Evolutionary conservation across 2,329 filamentous ascomycete genomes (phyloP), one percentile per base, ranked within the genome.

Genomic region (Hirsutella rhossiliensis): DNA sequence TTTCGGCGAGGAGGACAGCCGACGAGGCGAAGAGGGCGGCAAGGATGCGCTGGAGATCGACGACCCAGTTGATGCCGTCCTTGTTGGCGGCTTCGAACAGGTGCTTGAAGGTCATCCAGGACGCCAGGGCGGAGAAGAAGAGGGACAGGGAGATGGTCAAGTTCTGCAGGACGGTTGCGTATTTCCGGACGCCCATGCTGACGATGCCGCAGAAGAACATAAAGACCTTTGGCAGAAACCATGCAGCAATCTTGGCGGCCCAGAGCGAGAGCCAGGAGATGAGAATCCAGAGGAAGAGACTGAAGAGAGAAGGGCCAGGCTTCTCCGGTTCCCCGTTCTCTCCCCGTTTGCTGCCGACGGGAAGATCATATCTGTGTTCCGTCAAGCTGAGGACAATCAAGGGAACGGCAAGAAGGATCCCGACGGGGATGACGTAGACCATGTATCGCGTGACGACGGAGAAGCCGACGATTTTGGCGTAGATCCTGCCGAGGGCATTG

Each of bases 1-100:
- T 87, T 62, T 92, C 85, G n/a, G 68, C 78, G 15, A 90, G 72
- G 47, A 86, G 80, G 17, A 90, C 74, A 41, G 82, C 71, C 0
- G 82, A 76, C 11, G 80, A 82, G 36, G 84, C 75, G 40, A 88
- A 75, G 28, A 76, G 63, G 2, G 84, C 81, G 19, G 75, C 76
- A 6, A 90, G 67, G 15, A 90, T 70, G 41, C 75, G 76, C 50
- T 75, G 73, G 52, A 89, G 62, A 38, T 70, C 70, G n/a, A 64
- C 63, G 13, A 75, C 67, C 75, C 79, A 84, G 8, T 60, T 50
- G 6, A 76, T 61, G 29, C 58, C 52, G 12, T 63, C 53, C 47
- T 51, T 51, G 19, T 52, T 45, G 15, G 48, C 45, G 20, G 60
- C 50, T 37, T 52, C 53, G 48, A 76, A 76, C 41, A 80, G 62